phyloP scores from a whole-genome alignment of 352 stramenopile genomes.

The Aphanomyces cochlioides region DNA sequence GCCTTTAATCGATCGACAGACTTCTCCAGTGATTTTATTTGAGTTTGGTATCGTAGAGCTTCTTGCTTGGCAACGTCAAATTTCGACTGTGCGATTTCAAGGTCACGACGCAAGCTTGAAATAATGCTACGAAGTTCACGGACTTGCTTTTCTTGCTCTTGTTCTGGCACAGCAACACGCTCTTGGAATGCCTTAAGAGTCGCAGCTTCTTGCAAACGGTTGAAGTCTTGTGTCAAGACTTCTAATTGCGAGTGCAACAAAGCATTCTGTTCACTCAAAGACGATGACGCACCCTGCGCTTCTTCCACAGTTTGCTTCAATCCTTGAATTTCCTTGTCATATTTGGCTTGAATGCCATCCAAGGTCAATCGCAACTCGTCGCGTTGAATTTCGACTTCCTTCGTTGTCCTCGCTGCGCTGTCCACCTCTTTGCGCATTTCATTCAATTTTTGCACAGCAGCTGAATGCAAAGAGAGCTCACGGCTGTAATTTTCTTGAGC shows the following conservation, averaged over 20 bases:
- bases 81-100: constrained; percentile 64
- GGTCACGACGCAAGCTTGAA: constrained; percentile 62
- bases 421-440: constrained; percentile 53
- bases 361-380: constrained; percentile 45
- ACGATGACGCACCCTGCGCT: constrained; percentile 46
- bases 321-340: constrained; percentile 37
- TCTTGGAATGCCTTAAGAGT: constrained; percentile 6
- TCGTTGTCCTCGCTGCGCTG: constrained; percentile 41
- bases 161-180: constrained; percentile 8
- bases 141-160: constrained; percentile 52
- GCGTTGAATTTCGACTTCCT: constrained; percentile 40
- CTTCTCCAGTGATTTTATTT: constrained; percentile 56
- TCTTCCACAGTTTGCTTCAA: constrained; percentile 56
- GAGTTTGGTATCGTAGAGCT: constrained; percentile 48
- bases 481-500: constrained; percentile 81
- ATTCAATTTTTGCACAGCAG: constrained; percentile 54
- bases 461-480: constrained; percentile 73
- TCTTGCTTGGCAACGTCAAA: constrained; percentile 66
- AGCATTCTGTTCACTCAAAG: constrained; percentile 62
- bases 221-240: constrained; percentile 50
- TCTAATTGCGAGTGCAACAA: constrained; percentile 71
- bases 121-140: constrained; percentile 71
- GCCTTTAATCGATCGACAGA: constrained; percentile 58
- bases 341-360: constrained; percentile 40
- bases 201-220: constrained; percentile 46